Conservation (phyloP, 257 asterid genomes). For the Plantago major region DNA sequence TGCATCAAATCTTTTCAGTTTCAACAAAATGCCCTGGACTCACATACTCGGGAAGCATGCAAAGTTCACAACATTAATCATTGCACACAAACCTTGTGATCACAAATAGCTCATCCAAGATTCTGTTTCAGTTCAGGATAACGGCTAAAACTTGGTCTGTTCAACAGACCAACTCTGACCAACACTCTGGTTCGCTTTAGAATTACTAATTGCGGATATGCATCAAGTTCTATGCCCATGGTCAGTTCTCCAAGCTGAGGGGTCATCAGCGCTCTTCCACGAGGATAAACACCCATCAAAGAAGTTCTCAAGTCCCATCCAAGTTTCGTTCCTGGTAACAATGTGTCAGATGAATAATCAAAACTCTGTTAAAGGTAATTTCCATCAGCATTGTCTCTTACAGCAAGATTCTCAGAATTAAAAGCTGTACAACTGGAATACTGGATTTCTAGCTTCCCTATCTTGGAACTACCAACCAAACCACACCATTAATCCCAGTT, state of each 20-base stretch:
- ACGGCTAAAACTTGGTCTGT: neutral
- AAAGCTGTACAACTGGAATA: slow-evolving; percentile 13
- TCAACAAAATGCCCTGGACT: too few relatives aligned
- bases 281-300: neutral
- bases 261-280: neutral
- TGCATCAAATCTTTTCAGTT: slow-evolving; percentile 17
- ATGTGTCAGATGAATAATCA: neutral
- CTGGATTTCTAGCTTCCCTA: slow-evolving; percentile 18
- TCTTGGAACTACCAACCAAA: slow-evolving; percentile 25
- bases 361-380: neutral
- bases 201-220: neutral
- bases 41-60: too few relatives aligned
- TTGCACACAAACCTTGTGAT: too few relatives aligned
- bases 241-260: neutral
- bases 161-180: neutral
- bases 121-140: slow-evolving; percentile 15
- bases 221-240: neutral
- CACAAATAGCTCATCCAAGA: too few relatives aligned
- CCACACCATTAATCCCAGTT: slow-evolving; percentile 16
- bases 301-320: neutral
- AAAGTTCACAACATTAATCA: too few relatives aligned
- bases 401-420: slow-evolving; percentile 31
- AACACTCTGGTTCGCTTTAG: neutral
- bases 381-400: slow-evolving; percentile 18
- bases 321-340: neutral